A percentile compares a stretch with the other conserved stretches of the same genome.
Evolutionary conservation across 768 basidiomycete species (phyloP).

Genomic region (Auriculariales sp.): DNA sequence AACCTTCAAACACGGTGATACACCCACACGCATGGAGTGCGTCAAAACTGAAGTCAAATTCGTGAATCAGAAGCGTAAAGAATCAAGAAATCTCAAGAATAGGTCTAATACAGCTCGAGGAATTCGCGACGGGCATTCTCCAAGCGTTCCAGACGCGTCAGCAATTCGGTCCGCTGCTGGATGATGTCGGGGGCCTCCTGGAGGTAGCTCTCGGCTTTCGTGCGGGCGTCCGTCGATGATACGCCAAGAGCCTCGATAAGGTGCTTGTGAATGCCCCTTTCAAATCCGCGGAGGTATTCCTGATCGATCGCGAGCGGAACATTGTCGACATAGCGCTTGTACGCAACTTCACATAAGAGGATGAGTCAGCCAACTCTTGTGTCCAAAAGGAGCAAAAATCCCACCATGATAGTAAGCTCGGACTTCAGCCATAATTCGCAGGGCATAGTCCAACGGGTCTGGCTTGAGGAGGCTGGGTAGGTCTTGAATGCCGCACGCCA

Average conservation of each 20-base stretch:
- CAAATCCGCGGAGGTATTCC: slow-evolving; percentile 38
- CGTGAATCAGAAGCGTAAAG: too few species aligned
- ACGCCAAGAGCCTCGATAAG: slow-evolving; percentile 32
- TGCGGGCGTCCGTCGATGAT: not conserved
- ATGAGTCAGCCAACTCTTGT: not conserved
- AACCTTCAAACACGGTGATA: too few species aligned
- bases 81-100: too few species aligned
- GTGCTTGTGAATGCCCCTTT: slow-evolving; percentile 27
- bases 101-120: not conserved
- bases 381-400: not conserved
- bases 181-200: not conserved
- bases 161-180: not conserved
- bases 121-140: not conserved
- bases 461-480: slow-evolving; percentile 33
- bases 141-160: not conserved
- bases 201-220: not conserved
- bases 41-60: too few species aligned
- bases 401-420: slow-evolving; percentile 64
- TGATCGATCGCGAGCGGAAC: slow-evolving; percentile 42
- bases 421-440: slow-evolving; percentile 57
- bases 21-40: too few species aligned
- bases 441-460: slow-evolving; percentile 34
- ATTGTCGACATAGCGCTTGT: slow-evolving; percentile 44
- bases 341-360: slow-evolving; percentile 28
- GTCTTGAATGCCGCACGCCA: slow-evolving; percentile 25